These are phyloP conservation scores for Zoysia japonica DNA, from an alignment of 176 grass and related monocot genomes.

Conservation along the genomic window DNA sequence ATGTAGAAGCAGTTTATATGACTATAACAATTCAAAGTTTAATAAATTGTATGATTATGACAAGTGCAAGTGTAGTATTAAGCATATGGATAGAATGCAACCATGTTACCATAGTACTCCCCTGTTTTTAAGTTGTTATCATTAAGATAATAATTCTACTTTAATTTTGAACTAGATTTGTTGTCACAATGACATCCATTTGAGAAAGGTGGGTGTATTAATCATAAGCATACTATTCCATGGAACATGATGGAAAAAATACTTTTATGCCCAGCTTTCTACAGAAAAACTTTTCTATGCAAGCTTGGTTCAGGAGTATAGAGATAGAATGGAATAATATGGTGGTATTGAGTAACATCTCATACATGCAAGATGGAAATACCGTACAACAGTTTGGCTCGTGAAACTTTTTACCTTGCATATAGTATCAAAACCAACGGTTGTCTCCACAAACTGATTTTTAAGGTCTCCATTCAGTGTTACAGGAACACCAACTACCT, in stretches of 20 bases:
- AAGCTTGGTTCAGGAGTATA: not conserved
- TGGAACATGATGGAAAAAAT: slow-evolving; percentile 1
- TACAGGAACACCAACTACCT: slow-evolving; percentile 95
- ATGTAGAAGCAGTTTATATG: slow-evolving; percentile 18
- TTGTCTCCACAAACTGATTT: slow-evolving; percentile 90
- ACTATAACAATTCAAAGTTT: not conserved
- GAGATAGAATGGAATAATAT: not conserved
- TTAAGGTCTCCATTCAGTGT: slow-evolving; percentile 94
- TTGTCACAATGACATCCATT: no score
- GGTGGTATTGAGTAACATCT: not conserved
- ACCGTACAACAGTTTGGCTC: slow-evolving; percentile 9
- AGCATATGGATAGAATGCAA: slow-evolving; percentile 12
- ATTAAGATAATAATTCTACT: no score
- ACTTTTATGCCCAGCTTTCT: not conserved
- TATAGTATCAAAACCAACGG: slow-evolving; percentile 94
- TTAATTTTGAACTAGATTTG: no score
- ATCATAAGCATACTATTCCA: no score
- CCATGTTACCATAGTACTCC: no score
- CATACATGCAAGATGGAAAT: slow-evolving; percentile 16
- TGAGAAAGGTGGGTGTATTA: no score
- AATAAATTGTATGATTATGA: not conserved
- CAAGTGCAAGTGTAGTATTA: not conserved
- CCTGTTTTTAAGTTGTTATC: no score
- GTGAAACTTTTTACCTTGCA: slow-evolving; percentile 67
- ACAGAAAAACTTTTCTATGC: not conserved